Evolutionary conservation across 176 grass and related monocot genomes (phyloP).

Genomic region (Typha latifolia): DNA sequence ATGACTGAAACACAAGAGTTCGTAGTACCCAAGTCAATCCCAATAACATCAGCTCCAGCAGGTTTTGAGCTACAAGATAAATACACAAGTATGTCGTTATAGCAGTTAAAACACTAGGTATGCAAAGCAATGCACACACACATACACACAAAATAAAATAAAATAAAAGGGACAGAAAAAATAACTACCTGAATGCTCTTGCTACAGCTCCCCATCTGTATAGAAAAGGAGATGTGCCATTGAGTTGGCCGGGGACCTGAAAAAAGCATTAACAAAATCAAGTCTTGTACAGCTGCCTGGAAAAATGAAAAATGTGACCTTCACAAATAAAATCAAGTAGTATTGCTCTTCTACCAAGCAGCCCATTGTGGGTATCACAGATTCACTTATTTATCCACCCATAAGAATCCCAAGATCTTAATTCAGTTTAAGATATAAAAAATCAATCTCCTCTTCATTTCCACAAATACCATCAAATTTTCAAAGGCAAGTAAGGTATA

Average conservation of each 20-base stretch:
- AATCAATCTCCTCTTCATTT: too few relatives aligned
- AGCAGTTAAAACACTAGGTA: background rate
- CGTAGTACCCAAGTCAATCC: conserved; percentile 89
- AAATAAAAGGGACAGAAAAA: background rate
- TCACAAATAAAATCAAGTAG: background rate
- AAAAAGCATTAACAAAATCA: background rate
- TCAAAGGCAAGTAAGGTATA: too few relatives aligned
- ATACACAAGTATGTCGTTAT: background rate
- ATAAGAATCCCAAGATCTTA: background rate
- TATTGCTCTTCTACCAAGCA: background rate
- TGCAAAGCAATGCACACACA: background rate
- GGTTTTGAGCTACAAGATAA: conserved; percentile 57
- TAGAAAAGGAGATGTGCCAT: conserved; percentile 28
- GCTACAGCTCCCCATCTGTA: conserved; percentile 47
- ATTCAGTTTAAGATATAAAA: too few relatives aligned
- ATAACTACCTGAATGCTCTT: conserved; percentile 66
- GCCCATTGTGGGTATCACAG: background rate
- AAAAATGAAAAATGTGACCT: background rate
- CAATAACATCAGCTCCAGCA: conserved; percentile 57
- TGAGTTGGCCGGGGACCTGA: conserved; percentile 33
- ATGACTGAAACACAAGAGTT: conserved; percentile 87
- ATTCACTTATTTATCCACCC: background rate
- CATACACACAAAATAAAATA: background rate
- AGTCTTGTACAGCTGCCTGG: background rate
- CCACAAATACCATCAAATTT: too few relatives aligned